Evolutionary conservation across 1,284 basidiomycete species (phyloP).

Genomic region (Pseudozyma hubeiensis): DNA sequence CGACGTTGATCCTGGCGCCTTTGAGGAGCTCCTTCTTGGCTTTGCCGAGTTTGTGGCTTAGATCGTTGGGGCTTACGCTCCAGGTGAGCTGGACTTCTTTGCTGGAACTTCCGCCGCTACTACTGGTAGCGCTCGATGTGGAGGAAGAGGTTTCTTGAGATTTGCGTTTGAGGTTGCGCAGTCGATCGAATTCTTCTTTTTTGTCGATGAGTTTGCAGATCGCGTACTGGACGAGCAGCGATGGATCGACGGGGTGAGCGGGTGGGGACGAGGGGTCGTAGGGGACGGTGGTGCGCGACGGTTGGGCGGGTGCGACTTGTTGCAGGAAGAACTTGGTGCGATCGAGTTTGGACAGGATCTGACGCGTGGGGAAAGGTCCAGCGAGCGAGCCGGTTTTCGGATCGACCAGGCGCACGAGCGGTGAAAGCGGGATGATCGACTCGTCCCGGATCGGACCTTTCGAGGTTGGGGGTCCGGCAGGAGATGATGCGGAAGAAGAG

Average conservation of each 20-base stretch:
- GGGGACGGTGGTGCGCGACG: slow-evolving; percentile 7
- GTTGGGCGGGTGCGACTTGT: slow-evolving; percentile 52
- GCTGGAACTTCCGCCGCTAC: neutral
- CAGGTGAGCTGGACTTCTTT: slow-evolving; percentile 62
- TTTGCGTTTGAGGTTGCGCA: slow-evolving; percentile 41
- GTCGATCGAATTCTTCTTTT: slow-evolving; percentile 66
- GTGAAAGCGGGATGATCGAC: slow-evolving; percentile 22
- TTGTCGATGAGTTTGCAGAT: slow-evolving; percentile 70
- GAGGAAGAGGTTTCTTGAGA: neutral
- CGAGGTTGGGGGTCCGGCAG: neutral
- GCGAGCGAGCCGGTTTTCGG: slow-evolving; percentile 54
- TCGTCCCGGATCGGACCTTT: slow-evolving; percentile 43
- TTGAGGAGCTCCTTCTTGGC: slow-evolving; percentile 49
- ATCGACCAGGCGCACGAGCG: slow-evolving; percentile 56
- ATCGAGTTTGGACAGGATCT: slow-evolving; percentile 57
- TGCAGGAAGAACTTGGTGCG: slow-evolving; percentile 52
- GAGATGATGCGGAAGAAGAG: neutral
- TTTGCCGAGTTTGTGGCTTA: slow-evolving; percentile 54
- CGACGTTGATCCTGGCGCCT: slow-evolving; percentile 40
- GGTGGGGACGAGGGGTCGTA: slow-evolving; percentile 18
- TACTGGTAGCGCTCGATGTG: neutral
- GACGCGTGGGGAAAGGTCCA: slow-evolving; percentile 40
- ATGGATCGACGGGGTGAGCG: slow-evolving; percentile 2
- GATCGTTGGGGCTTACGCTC: slow-evolving; percentile 55
- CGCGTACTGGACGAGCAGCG: slow-evolving; percentile 46